Percentiles rank a stretch among this genome's conserved stretches.
Conservation (phyloP, 176 grass and related monocot species). For the Aegilops longissima region DNA sequence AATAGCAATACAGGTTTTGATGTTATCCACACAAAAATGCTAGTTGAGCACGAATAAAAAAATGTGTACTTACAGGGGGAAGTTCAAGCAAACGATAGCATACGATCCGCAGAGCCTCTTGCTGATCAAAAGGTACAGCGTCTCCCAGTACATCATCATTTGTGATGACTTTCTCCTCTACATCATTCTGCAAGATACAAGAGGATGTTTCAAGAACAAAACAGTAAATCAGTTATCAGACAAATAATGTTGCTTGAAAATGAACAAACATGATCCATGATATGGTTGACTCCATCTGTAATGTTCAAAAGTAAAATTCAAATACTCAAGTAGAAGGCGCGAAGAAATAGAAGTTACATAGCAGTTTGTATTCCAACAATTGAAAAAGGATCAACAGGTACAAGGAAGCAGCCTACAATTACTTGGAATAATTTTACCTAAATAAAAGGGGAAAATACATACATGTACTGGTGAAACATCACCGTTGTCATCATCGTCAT, state of each 20-base stretch:
- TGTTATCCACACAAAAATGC: neutral
- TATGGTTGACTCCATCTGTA: neutral
- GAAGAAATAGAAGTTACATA: neutral
- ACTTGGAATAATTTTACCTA: neutral
- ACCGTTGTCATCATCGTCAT: slow-evolving; percentile 73
- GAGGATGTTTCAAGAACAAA: slow-evolving; percentile 6
- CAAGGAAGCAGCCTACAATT: slow-evolving; percentile 16
- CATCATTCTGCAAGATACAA: slow-evolving; percentile 57
- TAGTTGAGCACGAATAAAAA: neutral
- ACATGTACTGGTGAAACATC: slow-evolving; percentile 53
- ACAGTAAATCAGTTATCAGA: neutral
- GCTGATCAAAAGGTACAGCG: slow-evolving; percentile 68
- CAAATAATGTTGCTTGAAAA: neutral
- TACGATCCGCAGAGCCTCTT: slow-evolving; percentile 68
- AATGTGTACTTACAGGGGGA: slow-evolving; percentile 50
- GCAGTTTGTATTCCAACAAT: slow-evolving; percentile 10
- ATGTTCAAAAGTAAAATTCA: slow-evolving; percentile 13
- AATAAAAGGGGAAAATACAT: slow-evolving; percentile 30
- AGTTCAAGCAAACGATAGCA: slow-evolving; percentile 92
- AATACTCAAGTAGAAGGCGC: neutral
- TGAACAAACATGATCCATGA: neutral
- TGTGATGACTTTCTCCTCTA: slow-evolving; percentile 69
- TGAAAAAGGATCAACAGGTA: neutral
- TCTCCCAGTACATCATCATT: slow-evolving; percentile 95
- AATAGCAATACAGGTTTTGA: neutral